phyloP scores from a whole-genome alignment of 2,329 filamentous ascomycete species.

The Coniochaeta pulveracea region DNA sequence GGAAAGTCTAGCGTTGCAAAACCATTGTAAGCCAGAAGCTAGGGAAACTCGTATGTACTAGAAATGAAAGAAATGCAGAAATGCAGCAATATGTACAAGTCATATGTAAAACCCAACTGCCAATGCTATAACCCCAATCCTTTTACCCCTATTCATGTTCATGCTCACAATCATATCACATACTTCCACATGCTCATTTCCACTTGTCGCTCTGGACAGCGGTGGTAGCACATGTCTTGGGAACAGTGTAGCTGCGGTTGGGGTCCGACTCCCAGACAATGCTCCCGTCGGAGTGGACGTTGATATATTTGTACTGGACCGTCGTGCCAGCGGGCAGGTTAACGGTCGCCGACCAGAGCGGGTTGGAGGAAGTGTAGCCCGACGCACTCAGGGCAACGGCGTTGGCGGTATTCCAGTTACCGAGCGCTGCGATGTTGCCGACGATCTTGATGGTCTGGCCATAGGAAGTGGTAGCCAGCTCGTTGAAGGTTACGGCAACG shows the following conservation, averaged over 20 bases:
- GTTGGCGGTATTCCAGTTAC: conserved; percentile 45
- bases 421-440: conserved; percentile 47
- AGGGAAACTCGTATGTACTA: too few relatives aligned
- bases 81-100: too few relatives aligned
- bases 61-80: too few relatives aligned
- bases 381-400: conserved; percentile 47
- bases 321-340: conserved; percentile 40
- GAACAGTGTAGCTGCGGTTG: conserved; percentile 29
- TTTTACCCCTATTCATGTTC: too few relatives aligned
- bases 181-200: too few relatives aligned
- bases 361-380: conserved; percentile 46
- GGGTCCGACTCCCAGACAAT: conserved; percentile 55
- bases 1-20: too few relatives aligned
- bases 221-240: conserved; percentile 17
- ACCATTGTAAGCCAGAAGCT: too few relatives aligned
- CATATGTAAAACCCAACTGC: too few relatives aligned
- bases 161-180: too few relatives aligned
- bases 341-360: conserved; percentile 49
- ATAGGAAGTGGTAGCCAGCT: conserved; percentile 40
- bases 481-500: conserved; percentile 53
- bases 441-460: conserved; percentile 57
- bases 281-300: conserved; percentile 39
- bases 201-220: conserved; percentile 20
- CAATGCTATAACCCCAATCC: too few relatives aligned
- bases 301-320: conserved; percentile 60